These are phyloP conservation scores for Trifolium dubium DNA, from an alignment of 306 rosid species.

Conservation along the genomic window DNA sequence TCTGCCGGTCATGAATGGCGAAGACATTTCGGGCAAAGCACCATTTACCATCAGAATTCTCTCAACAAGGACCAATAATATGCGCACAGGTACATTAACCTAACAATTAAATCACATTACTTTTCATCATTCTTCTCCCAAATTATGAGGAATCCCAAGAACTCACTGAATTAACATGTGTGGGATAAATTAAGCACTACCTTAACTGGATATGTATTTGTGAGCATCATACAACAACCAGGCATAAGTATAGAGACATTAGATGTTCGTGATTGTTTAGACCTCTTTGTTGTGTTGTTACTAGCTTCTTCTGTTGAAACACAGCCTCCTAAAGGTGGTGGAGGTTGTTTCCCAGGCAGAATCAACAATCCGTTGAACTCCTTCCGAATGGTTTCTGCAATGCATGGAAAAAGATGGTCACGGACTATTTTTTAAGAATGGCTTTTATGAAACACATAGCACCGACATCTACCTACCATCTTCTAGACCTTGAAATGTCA, in stretches of 20 bases:
- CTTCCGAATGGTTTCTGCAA: conserved; percentile 56
- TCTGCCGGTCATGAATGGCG: conserved; percentile 69
- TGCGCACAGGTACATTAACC: conserved; percentile 75
- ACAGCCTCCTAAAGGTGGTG: conserved; percentile 67
- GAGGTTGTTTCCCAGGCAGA: conserved; percentile 66
- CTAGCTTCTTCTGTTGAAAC: conserved; percentile 47
- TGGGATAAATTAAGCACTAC: conserved; percentile 46
- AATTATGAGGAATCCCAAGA: conserved; percentile 23
- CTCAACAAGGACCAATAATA: conserved; percentile 63
- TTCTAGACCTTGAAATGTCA: conserved; percentile 78
- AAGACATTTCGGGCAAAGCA: conserved; percentile 62
- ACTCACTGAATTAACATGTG: conserved; percentile 24
- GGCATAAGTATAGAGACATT: conserved; percentile 64
- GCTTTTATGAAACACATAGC: conserved; percentile 21
- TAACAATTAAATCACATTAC: conserved; percentile 39
- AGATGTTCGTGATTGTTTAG: conserved; percentile 53
- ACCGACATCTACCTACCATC: conserved; percentile 66
- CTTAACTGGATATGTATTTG: conserved; percentile 78
- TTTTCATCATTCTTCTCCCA: conserved; percentile 26
- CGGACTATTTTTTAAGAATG: conserved; percentile 23
- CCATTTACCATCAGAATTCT: conserved; percentile 84
- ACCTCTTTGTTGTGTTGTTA: conserved; percentile 47
- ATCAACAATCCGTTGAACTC: conserved; percentile 59
- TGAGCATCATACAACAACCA: conserved; percentile 75
- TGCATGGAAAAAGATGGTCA: conserved; percentile 39